A percentile compares a stretch with the other conserved stretches of the same genome.
phyloP scores from a whole-genome alignment of 2,329 filamentous ascomycete species.

The Diplocarpon mali region DNA sequence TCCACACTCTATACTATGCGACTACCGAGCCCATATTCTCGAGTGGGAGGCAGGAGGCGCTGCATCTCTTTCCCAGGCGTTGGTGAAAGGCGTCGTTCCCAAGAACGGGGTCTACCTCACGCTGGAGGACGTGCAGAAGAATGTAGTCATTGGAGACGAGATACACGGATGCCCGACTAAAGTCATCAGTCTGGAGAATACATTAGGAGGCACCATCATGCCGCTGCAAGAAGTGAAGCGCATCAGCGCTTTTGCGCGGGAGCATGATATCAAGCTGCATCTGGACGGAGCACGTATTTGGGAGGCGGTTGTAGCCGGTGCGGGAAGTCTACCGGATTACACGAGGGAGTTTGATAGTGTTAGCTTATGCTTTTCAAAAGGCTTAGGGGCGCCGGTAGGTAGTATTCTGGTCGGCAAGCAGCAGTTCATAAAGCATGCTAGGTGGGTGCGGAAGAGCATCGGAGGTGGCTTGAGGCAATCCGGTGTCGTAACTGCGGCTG shows the following conservation, averaged over 20 bases:
- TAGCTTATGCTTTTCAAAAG: constrained; percentile 72
- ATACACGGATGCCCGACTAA: constrained; percentile 71
- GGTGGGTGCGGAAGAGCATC: constrained; percentile 72
- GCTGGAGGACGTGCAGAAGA: constrained; percentile 52
- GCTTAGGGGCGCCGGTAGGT: constrained; percentile 70
- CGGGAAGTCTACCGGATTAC: constrained; percentile 55
- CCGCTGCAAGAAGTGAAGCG: constrained; percentile 59
- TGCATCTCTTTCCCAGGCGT: constrained; percentile 57
- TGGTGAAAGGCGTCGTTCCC: constrained; percentile 55
- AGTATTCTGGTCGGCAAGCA: constrained; percentile 56
- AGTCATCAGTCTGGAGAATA: constrained; percentile 79
- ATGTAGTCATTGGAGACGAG: constrained; percentile 54
- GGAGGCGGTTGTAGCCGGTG: constrained; percentile 66
- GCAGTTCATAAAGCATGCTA: constrained; percentile 47
- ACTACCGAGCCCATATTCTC: constrained; percentile 68
- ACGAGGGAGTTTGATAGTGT: constrained; percentile 61
- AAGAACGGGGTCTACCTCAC: constrained; percentile 55
- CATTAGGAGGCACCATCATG: constrained; percentile 67
- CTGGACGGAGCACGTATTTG: constrained; percentile 72
- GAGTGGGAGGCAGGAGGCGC: constrained; percentile 56
- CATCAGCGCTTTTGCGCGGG: constrained; percentile 59
- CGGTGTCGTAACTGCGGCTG: constrained; percentile 65
- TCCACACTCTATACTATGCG: constrained; percentile 70
- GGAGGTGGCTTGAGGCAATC: constrained; percentile 70
- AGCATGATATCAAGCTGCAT: constrained; percentile 58